These are phyloP conservation scores for Metschnikowia lachancei DNA, from an alignment of 805 yeast species.

Conservation along the genomic window DNA sequence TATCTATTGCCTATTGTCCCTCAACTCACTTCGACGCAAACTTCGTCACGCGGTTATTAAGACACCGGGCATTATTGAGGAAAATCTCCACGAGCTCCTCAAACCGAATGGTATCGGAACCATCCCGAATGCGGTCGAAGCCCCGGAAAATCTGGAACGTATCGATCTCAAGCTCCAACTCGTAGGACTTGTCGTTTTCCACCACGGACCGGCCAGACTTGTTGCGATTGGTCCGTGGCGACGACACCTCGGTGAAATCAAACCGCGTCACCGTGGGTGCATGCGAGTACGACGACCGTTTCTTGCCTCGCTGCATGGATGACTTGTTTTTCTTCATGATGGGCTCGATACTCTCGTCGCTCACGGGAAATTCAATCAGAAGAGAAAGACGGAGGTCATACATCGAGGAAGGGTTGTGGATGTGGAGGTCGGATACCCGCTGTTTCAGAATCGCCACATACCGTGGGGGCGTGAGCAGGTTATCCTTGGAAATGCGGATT, in stretches of 20 bases:
- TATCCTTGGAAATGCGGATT: constrained; percentile 65
- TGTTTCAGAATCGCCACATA: constrained; percentile 71
- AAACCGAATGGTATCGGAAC: constrained; percentile 51
- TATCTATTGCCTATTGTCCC: not conserved
- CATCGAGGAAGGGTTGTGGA: constrained; percentile 72
- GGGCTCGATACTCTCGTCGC: constrained; percentile 54
- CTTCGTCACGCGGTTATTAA: constrained; percentile 43
- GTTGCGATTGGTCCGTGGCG: constrained; percentile 34
- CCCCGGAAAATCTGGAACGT: constrained; percentile 39
- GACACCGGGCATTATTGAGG: constrained; percentile 57
- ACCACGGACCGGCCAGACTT: constrained; percentile 36
- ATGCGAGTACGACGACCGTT: constrained; percentile 70
- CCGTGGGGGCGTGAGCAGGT: constrained; percentile 56
- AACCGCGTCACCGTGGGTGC: constrained; percentile 69
- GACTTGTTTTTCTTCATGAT: constrained; percentile 50
- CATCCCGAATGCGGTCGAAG: constrained; percentile 39
- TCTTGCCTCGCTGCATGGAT: constrained; percentile 61
- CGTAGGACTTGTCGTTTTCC: constrained; percentile 37
- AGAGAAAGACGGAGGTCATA: constrained; percentile 76
- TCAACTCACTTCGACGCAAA: constrained; percentile 25
- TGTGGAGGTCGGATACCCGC: constrained; percentile 66
- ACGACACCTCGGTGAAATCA: constrained; percentile 63
- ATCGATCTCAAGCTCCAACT: constrained; percentile 43
- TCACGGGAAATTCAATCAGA: constrained; percentile 72
- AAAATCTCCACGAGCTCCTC: constrained; percentile 58